phyloP scores from a whole-genome alignment of 2,329 filamentous ascomycete genomes.

The Botrytis hyacinthi region DNA sequence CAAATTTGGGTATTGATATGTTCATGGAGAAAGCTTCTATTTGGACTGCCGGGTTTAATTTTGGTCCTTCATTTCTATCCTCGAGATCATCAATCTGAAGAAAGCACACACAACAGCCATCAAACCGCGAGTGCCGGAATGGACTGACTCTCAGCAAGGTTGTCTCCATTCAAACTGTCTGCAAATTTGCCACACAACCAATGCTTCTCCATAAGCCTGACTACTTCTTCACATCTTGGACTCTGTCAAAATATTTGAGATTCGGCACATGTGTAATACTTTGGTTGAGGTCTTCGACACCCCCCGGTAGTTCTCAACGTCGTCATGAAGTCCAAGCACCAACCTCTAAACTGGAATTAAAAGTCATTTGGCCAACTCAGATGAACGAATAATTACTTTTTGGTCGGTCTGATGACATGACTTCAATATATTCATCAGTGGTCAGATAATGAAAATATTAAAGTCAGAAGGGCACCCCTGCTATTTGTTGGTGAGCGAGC shows the following conservation, averaged over 20 bases:
- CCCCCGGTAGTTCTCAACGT: not conserved
- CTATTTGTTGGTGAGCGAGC: not conserved
- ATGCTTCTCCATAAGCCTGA: not conserved
- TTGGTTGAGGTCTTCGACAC: not conserved
- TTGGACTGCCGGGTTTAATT: not conserved
- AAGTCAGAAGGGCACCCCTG: not conserved
- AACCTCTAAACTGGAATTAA: not conserved
- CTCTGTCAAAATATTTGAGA: not conserved
- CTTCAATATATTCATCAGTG: too few species aligned
- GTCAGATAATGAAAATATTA: not conserved
- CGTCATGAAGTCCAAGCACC: not conserved
- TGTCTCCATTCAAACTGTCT: not conserved
- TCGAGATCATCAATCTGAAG: not conserved
- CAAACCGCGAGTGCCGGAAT: not conserved
- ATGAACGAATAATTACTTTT: not conserved
- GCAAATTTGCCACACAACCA: not conserved
- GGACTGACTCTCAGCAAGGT: not conserved
- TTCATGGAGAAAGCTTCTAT: not conserved
- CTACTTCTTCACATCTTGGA: not conserved
- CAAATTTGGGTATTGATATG: not conserved
- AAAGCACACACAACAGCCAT: not conserved
- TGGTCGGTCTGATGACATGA: not conserved
- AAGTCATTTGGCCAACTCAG: not conserved
- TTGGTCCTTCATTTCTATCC: not conserved
- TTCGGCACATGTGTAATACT: not conserved